These are phyloP conservation scores for Rhynchosporium agropyri DNA, from an alignment of 2,329 filamentous ascomycete species.

Conservation along the genomic window DNA sequence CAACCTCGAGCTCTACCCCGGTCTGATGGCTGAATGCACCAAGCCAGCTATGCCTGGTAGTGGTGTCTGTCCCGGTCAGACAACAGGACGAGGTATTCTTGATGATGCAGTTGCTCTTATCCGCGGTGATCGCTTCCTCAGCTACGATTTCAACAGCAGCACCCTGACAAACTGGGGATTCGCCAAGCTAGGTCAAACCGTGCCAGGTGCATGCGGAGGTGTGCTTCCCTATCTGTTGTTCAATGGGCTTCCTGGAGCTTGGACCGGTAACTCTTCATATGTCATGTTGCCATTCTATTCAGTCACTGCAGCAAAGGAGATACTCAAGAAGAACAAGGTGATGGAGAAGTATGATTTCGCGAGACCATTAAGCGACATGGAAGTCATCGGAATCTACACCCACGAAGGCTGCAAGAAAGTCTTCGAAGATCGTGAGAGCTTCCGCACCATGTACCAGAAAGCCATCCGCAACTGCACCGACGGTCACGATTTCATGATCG, in stretches of 20 bases:
- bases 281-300: conserved; percentile 55
- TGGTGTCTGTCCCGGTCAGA: conserved; percentile 50
- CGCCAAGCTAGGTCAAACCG: conserved; percentile 45
- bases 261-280: conserved; percentile 52
- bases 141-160: conserved; percentile 51
- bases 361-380: conserved; percentile 46
- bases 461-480: conserved; percentile 47
- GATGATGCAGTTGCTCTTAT: conserved; percentile 52
- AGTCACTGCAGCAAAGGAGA: conserved; percentile 50
- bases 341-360: conserved; percentile 50
- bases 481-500: conserved; percentile 52
- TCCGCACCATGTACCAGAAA: conserved; percentile 52
- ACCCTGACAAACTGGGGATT: conserved; percentile 55
- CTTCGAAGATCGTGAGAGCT: conserved; percentile 52
- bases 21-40: conserved; percentile 57
- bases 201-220: conserved; percentile 49
- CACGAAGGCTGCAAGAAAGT: conserved; percentile 53
- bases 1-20: conserved; percentile 59
- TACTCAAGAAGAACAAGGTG: conserved; percentile 50
- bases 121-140: conserved; percentile 50
- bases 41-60: conserved; percentile 54
- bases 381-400: conserved; percentile 52
- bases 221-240: conserved; percentile 50
- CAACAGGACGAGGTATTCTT: conserved; percentile 49
- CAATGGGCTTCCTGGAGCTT: conserved; percentile 50